These are phyloP conservation scores for Ogataea polymorpha DNA, from an alignment of 805 yeast genomes.

Conservation along the genomic window DNA sequence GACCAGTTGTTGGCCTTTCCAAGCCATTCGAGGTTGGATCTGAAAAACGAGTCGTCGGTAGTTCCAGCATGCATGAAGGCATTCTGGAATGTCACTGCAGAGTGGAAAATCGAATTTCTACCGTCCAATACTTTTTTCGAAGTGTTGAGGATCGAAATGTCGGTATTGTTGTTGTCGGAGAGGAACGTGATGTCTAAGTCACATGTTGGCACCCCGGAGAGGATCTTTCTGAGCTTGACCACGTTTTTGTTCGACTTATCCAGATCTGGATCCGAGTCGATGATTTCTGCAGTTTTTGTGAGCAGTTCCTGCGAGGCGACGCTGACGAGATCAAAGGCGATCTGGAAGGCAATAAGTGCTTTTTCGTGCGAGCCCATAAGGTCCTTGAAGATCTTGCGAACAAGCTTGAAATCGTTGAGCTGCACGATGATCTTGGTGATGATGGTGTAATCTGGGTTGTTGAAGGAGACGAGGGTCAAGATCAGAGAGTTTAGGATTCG, in stretches of 20 bases:
- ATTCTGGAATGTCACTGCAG: constrained; percentile 91
- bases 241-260: constrained; percentile 29
- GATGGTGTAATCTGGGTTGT: constrained; percentile 75
- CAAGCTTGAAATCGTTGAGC: constrained; percentile 71
- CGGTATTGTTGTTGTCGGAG: constrained; percentile 83
- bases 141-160: constrained; percentile 73
- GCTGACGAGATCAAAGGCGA: constrained; percentile 90
- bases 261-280: constrained; percentile 31
- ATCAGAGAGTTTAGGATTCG: constrained; percentile 63
- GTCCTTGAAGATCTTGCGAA: constrained; percentile 63
- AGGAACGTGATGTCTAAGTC: constrained; percentile 88
- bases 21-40: constrained; percentile 90
- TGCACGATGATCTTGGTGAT: constrained; percentile 85
- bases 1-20: constrained; percentile 99
- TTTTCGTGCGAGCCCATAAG: constrained; percentile 43
- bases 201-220: constrained; percentile 91
- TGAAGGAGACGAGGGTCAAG: constrained; percentile 51
- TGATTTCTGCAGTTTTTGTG: constrained; percentile 46
- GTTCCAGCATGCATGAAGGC: constrained; percentile 97
- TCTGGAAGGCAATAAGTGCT: constrained; percentile 73
- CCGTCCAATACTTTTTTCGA: constrained; percentile 83
- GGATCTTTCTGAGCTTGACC: constrained; percentile 58
- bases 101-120: constrained; percentile 89
- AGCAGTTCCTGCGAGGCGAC: constrained; percentile 89
- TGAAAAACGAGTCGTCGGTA: constrained; percentile 87